Conservation (phyloP, 2,329 filamentous ascomycete genomes). For the Penicillium expansum region DNA sequence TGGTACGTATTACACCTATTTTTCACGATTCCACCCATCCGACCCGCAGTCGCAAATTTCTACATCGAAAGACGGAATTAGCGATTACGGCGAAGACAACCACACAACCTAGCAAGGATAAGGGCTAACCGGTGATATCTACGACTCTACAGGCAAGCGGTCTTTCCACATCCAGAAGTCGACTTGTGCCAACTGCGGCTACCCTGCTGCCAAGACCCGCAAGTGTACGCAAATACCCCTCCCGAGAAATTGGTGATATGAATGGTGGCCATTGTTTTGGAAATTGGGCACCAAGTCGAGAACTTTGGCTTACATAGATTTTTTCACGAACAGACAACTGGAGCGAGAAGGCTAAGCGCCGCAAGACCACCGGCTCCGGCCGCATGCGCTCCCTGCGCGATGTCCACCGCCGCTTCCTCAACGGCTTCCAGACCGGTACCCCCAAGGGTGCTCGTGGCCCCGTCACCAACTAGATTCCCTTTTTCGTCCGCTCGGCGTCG, state of each 20-base stretch:
- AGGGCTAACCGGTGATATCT: conserved; percentile 30
- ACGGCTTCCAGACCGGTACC: conserved; percentile 90
- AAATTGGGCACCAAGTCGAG: conserved; percentile 3
- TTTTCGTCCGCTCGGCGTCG: conserved; percentile 33
- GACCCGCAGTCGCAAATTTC: conserved; percentile 19
- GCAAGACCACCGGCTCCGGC: conserved; percentile 98
- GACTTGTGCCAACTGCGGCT: conserved; percentile 93
- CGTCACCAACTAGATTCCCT: conserved; percentile 43
- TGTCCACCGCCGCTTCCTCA: conserved; percentile 91
- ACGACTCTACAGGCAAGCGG: conserved; percentile 67
- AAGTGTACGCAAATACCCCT: conserved; percentile 73
- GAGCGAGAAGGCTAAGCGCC: conserved; percentile 99
- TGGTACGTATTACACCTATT: conserved; percentile 63
- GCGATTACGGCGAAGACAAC: conserved; percentile 11
- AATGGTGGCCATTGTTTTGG: conserved; percentile 5
- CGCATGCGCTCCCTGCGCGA: conserved; percentile 93
- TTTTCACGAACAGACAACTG: conserved; percentile 75
- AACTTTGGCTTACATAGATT: conserved; percentile 30
- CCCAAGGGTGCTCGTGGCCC: conserved; percentile 80
- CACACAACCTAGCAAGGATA: conserved; percentile 11
- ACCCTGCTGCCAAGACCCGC: conserved; percentile 93
- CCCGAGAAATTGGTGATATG: conserved; percentile 11
- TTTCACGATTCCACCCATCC: conserved; percentile 12
- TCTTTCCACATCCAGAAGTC: conserved; percentile 99
- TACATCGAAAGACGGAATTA: conserved; percentile 11